These are phyloP conservation scores for Sporobolomyces roseus DNA, from an alignment of 768 basidiomycete species.

Conservation along the genomic window DNA sequence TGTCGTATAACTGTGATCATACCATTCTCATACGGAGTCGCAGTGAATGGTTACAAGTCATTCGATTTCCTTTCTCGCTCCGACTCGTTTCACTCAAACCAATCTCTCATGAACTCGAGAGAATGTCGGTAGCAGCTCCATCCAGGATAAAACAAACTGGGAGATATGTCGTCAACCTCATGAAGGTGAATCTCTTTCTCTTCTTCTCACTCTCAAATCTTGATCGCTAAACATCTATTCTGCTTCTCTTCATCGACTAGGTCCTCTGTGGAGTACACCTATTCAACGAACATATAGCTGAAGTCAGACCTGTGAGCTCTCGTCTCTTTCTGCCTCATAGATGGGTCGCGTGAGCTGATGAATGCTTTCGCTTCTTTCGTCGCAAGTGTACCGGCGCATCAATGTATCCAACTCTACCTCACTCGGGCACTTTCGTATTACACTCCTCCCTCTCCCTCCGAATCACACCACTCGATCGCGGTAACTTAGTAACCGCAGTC, in stretches of 20 bases:
- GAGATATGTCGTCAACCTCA: neutral
- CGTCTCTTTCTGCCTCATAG: neutral
- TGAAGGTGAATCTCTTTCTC: conserved; percentile 7
- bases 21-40: too few species aligned
- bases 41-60: neutral
- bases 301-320: conserved; percentile 29
- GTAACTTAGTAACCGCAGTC: conserved; percentile 39
- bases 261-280: conserved; percentile 33
- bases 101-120: neutral
- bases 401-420: conserved; percentile 39
- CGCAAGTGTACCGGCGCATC: conserved; percentile 38
- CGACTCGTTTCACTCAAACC: neutral
- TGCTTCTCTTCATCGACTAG: neutral
- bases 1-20: neutral
- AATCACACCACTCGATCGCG: conserved; percentile 20
- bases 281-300: conserved; percentile 39
- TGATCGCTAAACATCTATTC: neutral
- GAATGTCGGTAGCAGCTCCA: neutral
- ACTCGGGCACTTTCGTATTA: conserved; percentile 33
- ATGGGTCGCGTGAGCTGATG: neutral
- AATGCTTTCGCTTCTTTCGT: neutral
- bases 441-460: conserved; percentile 30
- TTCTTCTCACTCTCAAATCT: neutral
- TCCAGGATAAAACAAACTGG: conserved; percentile 5
- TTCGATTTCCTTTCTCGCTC: neutral